A percentile compares a stretch with the other conserved stretches of the same genome.
phyloP scores from a whole-genome alignment of 805 yeast genomes.

The Lachancea lanzarotensis region DNA sequence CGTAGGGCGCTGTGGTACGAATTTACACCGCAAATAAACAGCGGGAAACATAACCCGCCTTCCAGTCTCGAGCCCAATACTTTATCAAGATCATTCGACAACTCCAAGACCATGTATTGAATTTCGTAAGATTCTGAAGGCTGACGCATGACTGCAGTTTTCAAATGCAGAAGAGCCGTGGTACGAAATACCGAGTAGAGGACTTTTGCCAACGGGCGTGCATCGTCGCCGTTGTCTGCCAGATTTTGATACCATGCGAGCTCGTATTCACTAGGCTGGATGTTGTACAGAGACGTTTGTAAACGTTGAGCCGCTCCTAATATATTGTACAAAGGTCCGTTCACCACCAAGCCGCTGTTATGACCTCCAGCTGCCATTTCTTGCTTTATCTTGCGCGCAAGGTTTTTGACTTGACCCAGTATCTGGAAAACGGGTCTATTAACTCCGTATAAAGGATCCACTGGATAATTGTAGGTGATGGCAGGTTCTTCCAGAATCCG shows the following conservation, averaged over 20 bases:
- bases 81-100: slow-evolving; percentile 51
- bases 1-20: slow-evolving; percentile 50
- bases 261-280: slow-evolving; percentile 13
- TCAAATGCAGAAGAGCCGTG: slow-evolving; percentile 58
- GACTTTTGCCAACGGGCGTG: slow-evolving; percentile 59
- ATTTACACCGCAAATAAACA: slow-evolving; percentile 72
- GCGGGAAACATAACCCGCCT: slow-evolving; percentile 66
- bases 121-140: slow-evolving; percentile 43
- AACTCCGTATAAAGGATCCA: slow-evolving; percentile 69
- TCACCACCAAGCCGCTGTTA: not conserved
- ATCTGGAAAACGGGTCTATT: slow-evolving; percentile 60
- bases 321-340: slow-evolving; percentile 13
- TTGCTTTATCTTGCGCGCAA: slow-evolving; percentile 47
- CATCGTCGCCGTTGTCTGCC: slow-evolving; percentile 31
- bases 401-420: slow-evolving; percentile 60
- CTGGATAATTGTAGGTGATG: slow-evolving; percentile 8
- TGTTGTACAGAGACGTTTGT: slow-evolving; percentile 12
- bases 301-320: slow-evolving; percentile 16
- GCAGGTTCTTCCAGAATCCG: slow-evolving; percentile 34
- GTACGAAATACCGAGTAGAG: slow-evolving; percentile 66
- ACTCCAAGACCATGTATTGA: slow-evolving; percentile 49
- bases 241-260: slow-evolving; percentile 22
- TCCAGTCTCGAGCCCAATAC: slow-evolving; percentile 63
- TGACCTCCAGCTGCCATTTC: slow-evolving; percentile 14
- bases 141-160: slow-evolving; percentile 49